A percentile compares a stretch with the other conserved stretches of the same genome.
These are phyloP conservation scores for Endoconidiophora laricicola DNA, from an alignment of 2,329 filamentous ascomycete genomes.

Conservation along the genomic window DNA sequence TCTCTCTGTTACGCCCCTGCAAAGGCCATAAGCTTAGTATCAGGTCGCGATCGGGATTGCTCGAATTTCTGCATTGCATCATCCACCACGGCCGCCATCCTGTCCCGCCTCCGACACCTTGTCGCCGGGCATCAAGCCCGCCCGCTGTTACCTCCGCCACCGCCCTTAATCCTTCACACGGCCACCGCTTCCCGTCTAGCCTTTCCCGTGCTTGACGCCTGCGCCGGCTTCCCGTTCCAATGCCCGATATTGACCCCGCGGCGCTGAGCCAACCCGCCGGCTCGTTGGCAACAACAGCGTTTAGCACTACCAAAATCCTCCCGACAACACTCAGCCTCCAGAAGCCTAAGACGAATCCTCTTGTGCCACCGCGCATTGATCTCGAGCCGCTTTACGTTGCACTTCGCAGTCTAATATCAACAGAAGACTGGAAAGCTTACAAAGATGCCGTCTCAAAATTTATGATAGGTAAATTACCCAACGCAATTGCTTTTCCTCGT, in stretches of 20 bases:
- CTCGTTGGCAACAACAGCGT: constrained; percentile 26
- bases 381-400: constrained; percentile 47
- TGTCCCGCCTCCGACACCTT: no score
- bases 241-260: constrained; percentile 57
- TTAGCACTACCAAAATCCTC: constrained; percentile 28
- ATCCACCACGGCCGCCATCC: background rate
- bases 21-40: background rate
- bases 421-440: constrained; percentile 47
- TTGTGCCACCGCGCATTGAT: constrained; percentile 49
- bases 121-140: no score
- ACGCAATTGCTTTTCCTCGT: background rate
- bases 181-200: constrained; percentile 10
- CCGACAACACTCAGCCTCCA: constrained; percentile 24
- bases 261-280: constrained; percentile 45
- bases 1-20: no score
- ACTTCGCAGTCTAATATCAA: constrained; percentile 41
- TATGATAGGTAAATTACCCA: constrained; percentile 33
- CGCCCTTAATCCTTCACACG: background rate
- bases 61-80: background rate
- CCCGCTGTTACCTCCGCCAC: no score
- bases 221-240: constrained; percentile 19
- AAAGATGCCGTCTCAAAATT: constrained; percentile 48
- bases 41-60: background rate
- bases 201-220: constrained; percentile 13
- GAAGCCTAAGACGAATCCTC: constrained; percentile 44